These are phyloP conservation scores for Auricularia cornea DNA, from an alignment of 768 basidiomycete species.

Conservation along the genomic window DNA sequence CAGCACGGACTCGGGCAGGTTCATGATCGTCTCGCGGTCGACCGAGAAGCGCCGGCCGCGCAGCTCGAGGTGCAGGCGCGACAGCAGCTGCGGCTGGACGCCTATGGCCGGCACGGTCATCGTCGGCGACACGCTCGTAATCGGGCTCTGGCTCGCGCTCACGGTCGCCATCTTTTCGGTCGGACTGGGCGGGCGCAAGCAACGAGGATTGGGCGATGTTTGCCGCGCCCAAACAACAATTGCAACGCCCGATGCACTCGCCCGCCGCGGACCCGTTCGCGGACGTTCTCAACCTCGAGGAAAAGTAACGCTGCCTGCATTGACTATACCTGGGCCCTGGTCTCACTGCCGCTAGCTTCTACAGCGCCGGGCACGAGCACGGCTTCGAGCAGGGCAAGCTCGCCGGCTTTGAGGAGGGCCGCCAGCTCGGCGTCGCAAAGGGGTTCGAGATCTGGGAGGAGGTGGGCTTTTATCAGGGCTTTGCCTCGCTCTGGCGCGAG, in stretches of 20 bases:
- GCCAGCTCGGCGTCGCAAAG: constrained; percentile 80
- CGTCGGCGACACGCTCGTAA: constrained; percentile 46
- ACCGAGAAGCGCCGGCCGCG: constrained; percentile 88
- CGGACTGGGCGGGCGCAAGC: background rate
- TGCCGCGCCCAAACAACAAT: background rate
- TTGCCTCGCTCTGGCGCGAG: constrained; percentile 61
- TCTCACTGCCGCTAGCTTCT: constrained; percentile 48
- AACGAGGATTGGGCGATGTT: background rate
- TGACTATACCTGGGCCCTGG: background rate
- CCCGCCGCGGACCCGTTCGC: background rate
- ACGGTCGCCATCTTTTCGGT: background rate
- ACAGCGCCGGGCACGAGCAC: constrained; percentile 63
- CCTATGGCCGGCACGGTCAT: constrained; percentile 44
- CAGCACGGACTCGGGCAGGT: constrained; percentile 92
- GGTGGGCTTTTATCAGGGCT: constrained; percentile 87
- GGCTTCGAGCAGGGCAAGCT: constrained; percentile 81
- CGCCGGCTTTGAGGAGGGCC: constrained; percentile 86
- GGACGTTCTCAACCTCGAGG: background rate
- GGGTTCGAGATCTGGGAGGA: constrained; percentile 98
- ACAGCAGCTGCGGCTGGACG: constrained; percentile 80
- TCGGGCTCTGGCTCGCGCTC: constrained; percentile 21
- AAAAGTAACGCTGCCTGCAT: background rate
- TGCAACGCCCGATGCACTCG: too few relatives aligned
- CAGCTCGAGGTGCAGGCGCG: constrained; percentile 84
- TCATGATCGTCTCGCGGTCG: constrained; percentile 97